Evolutionary conservation across 164 flowering plant species (phyloP).

Genomic region (Paratinospora sagittata): DNA sequence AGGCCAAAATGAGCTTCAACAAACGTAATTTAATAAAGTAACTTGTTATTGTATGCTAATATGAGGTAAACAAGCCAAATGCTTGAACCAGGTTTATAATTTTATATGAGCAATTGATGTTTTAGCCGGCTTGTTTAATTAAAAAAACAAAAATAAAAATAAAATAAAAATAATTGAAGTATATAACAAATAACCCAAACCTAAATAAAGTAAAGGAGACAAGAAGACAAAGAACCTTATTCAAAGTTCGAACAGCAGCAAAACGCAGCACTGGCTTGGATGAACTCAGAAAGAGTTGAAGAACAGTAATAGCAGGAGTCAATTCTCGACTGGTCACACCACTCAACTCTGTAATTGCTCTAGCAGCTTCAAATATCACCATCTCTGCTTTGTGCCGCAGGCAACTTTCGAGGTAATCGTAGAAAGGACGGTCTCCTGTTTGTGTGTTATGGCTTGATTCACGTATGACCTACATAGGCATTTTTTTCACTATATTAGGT

Average conservation of each 20-base stretch:
- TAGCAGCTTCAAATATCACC: slow-evolving; percentile 98
- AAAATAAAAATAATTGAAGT: not conserved
- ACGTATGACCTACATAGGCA: slow-evolving; percentile 56
- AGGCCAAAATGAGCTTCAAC: too few species aligned
- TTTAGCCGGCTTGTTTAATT: not conserved
- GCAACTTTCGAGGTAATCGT: slow-evolving; percentile 89
- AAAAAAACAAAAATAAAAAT: not conserved
- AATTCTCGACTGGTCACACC: slow-evolving; percentile 82
- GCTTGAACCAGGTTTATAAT: not conserved
- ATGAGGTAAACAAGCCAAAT: not conserved
- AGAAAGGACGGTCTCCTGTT: slow-evolving; percentile 89
- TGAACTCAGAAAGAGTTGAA: slow-evolving; percentile 88
- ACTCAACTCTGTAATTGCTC: slow-evolving; percentile 85
- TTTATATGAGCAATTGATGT: not conserved
- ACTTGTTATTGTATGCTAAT: not conserved
- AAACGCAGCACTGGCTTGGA: slow-evolving; percentile 94
- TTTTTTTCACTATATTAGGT: not conserved
- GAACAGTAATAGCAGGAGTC: slow-evolving; percentile 95
- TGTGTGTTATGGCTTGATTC: slow-evolving; percentile 63
- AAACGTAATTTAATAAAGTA: not conserved
- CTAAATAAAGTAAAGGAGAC: not conserved
- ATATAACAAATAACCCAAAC: not conserved
- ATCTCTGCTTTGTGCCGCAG: slow-evolving; percentile 97
- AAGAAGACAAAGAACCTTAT: slow-evolving; percentile 50
- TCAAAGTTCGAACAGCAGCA: slow-evolving; percentile 96